phyloP scores from a whole-genome alignment of 192 early-diverging fungal species.

The Powellomyces hirtus region DNA sequence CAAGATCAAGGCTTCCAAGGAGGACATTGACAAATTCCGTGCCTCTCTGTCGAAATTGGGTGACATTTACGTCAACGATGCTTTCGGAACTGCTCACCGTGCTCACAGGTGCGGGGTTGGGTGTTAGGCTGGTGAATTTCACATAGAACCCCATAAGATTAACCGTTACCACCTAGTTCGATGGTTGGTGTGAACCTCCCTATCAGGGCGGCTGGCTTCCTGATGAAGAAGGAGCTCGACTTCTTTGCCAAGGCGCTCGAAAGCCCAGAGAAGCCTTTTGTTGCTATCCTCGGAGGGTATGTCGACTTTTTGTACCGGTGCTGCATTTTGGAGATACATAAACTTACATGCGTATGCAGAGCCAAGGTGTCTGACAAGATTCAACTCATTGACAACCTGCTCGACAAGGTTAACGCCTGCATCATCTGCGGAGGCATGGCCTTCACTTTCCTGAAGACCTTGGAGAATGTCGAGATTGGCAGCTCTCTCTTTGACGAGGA shows the following conservation, averaged over 20 bases:
- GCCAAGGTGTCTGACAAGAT: constrained; percentile 99
- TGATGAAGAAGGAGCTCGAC: constrained; percentile 99
- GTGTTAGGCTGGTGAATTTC: too few relatives aligned
- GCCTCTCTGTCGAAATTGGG: constrained; percentile 89
- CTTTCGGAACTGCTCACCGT: constrained; percentile 98
- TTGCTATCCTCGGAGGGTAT: constrained; percentile 92
- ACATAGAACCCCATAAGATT: background rate
- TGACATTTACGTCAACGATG: constrained; percentile 97
- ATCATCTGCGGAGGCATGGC: constrained; percentile 91
- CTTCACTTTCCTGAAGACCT: constrained; percentile 95
- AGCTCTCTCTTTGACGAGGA: constrained; percentile 85
- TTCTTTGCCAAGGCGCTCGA: constrained; percentile 98
- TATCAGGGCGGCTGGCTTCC: constrained; percentile 86
- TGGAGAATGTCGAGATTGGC: constrained; percentile 87
- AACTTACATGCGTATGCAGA: constrained; percentile 39
- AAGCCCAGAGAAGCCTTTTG: constrained; percentile 86
- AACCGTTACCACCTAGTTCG: constrained; percentile 58
- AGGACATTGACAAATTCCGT: constrained; percentile 83
- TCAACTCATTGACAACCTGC: constrained; percentile 93
- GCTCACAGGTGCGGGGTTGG: constrained; percentile 67
- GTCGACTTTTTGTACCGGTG: background rate
- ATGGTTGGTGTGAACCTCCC: constrained; percentile 96
- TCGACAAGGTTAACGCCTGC: constrained; percentile 81
- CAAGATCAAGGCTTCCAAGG: constrained; percentile 84
- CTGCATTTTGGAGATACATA: constrained; percentile 2